These are phyloP conservation scores for Apiotrichum akiyoshidainum DNA, from an alignment of 1,284 basidiomycete species.

Conservation along the genomic window DNA sequence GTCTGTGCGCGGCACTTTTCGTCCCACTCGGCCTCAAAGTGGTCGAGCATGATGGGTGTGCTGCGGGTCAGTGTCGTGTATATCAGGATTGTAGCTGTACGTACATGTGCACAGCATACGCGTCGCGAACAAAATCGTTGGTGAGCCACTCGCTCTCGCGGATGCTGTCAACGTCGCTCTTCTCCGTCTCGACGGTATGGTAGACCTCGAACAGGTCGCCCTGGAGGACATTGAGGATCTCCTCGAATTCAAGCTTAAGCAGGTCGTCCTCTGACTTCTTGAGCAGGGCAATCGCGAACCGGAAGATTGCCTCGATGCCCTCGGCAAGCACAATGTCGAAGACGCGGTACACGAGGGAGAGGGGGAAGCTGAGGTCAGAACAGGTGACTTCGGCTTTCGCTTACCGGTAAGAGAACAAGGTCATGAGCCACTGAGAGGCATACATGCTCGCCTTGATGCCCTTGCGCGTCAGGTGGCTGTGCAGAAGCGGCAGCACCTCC, in stretches of 20 bases:
- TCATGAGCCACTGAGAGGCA: conserved; percentile 94
- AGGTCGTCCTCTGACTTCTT: conserved; percentile 81
- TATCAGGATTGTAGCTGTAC: conserved; percentile 11
- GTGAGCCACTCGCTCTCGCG: conserved; percentile 58
- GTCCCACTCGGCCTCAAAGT: conserved; percentile 81
- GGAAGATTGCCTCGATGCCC: conserved; percentile 94
- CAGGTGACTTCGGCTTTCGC: conserved; percentile 21
- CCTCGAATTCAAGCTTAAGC: conserved; percentile 78
- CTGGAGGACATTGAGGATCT: conserved; percentile 77
- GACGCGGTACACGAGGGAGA: conserved; percentile 91
- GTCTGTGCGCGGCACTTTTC: conserved; percentile 66
- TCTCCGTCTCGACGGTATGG: conserved; percentile 52
- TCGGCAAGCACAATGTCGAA: conserved; percentile 81
- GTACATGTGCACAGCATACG: conserved; percentile 70
- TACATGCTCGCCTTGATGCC: conserved; percentile 97
- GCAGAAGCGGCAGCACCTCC: conserved; percentile 83
- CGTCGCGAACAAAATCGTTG: conserved; percentile 79
- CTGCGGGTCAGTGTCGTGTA: conserved; percentile 21
- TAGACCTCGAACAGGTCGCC: conserved; percentile 78
- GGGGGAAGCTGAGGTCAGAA: conserved; percentile 68
- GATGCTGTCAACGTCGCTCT: background rate
- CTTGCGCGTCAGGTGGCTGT: conserved; percentile 86
- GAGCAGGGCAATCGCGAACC: conserved; percentile 84
- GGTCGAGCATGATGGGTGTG: conserved; percentile 86
- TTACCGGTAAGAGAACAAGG: conserved; percentile 88